These are phyloP conservation scores for Ascoidea rubescens DNA, from an alignment of 805 yeast species.

Conservation along the genomic window DNA sequence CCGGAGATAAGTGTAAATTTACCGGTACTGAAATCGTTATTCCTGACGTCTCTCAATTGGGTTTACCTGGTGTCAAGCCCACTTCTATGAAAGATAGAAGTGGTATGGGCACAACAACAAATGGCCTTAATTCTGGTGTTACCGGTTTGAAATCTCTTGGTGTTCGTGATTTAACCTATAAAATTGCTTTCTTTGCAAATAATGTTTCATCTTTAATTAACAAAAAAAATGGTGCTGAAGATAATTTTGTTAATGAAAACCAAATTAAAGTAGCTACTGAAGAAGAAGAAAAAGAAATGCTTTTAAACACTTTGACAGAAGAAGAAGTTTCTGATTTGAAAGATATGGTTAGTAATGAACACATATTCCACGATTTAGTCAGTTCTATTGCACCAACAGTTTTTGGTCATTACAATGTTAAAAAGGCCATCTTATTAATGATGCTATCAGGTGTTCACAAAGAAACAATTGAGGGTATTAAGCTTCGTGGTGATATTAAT, in stretches of 20 bases:
- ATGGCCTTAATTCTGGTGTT: slow-evolving; percentile 73
- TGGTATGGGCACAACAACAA: slow-evolving; percentile 18
- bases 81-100: slow-evolving; percentile 41
- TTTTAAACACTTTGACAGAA: slow-evolving; percentile 62
- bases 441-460: slow-evolving; percentile 93
- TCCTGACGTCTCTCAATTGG: slow-evolving; percentile 88
- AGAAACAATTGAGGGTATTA: slow-evolving; percentile 83
- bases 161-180: slow-evolving; percentile 85
- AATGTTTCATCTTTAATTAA: slow-evolving; percentile 62
- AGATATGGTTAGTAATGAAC: slow-evolving; percentile 82
- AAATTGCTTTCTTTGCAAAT: slow-evolving; percentile 81
- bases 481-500: slow-evolving; percentile 91
- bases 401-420: slow-evolving; percentile 87
- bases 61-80: slow-evolving; percentile 91
- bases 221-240: slow-evolving; percentile 12
- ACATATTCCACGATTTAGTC: slow-evolving; percentile 72
- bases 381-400: slow-evolving; percentile 91
- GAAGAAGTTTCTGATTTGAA: slow-evolving; percentile 76
- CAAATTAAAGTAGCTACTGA: slow-evolving; percentile 29
- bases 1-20: slow-evolving; percentile 90
- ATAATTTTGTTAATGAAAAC: slow-evolving; percentile 18
- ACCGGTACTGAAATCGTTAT: slow-evolving; percentile 91
- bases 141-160: slow-evolving; percentile 86
- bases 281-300: slow-evolving; percentile 67
- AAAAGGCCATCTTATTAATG: slow-evolving; percentile 83